Evolutionary conservation across 495 filamentous ascomycete species (phyloP), one percentile per base, ranked within the genome.

Genomic region (Aspergillus kassunensis): DNA sequence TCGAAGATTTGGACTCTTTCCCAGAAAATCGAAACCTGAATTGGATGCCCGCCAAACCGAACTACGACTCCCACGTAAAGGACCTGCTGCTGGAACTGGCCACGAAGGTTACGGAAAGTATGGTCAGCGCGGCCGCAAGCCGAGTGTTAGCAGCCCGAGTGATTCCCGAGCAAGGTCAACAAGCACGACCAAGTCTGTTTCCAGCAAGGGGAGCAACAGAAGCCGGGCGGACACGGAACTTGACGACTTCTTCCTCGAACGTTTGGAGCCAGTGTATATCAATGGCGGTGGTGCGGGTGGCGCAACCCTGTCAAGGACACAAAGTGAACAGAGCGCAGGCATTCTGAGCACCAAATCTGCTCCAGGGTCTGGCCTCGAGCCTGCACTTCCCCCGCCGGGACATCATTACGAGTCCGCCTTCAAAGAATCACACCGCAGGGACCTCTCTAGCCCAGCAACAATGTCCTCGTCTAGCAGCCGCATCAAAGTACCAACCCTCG

Each of bases 21-120:
- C 81, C 13, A 81, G 86, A 54, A 86, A 83, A 53, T 81, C 86
- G 0, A 95, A 88, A 63, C 78, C 82, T 8, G 80, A 82, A 12
- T 57, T 81, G 6, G 79, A 82, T 36, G 54, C 64, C n/a, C 51
- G 16, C 24, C 61, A 63, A 3, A 80, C 83, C 47, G 76, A 73
- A 25, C 77, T 82, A 18, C 87, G 82, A 56, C 50, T 72, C 5
- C 33, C 68, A 12, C 82, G 87, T 47, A 95, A 92, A 67, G 95
- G 93, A 0, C 93, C 93, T 15, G 80, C 78, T 6, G 93, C 93
- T 24, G 95, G 93, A 29, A 99, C 95, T 27, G 93, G 93, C 2
- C 90, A 97, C 67, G 93, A 97, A 72, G 93, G 92, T 37, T 97
- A 97, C 64, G 90, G 91, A 7, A 86, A 81, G 62, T 95, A 81